Percentiles rank a stretch among this genome's conserved stretches.
Evolutionary conservation across 768 basidiomycete species (phyloP).

Genomic region (Gymnopilus junonius): DNA sequence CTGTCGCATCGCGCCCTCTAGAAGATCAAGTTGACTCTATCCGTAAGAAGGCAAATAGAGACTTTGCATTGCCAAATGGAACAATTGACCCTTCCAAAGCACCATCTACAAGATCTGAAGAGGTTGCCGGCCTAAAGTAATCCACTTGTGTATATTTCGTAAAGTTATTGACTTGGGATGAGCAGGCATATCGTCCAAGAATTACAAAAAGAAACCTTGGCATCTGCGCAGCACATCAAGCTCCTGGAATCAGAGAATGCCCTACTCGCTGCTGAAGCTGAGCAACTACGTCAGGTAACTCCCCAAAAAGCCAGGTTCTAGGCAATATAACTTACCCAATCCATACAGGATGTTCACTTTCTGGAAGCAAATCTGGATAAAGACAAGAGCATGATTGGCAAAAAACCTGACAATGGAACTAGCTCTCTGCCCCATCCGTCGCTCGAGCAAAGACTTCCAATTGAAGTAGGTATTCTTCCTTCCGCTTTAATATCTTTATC

Average conservation of each 20-base stretch:
- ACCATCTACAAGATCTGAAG: slow-evolving; percentile 61
- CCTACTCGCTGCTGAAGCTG: slow-evolving; percentile 64
- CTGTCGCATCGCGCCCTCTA: slow-evolving; percentile 32
- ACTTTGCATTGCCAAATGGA: slow-evolving; percentile 51
- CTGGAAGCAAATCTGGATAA: slow-evolving; percentile 77
- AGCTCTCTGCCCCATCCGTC: slow-evolving; percentile 25
- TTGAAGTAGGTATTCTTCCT: slow-evolving; percentile 48
- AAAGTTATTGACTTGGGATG: neutral
- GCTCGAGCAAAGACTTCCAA: slow-evolving; percentile 52
- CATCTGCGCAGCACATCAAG: slow-evolving; percentile 64
- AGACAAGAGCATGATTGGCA: slow-evolving; percentile 37
- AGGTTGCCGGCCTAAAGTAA: slow-evolving; percentile 85
- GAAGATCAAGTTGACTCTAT: slow-evolving; percentile 55
- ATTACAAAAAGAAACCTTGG: slow-evolving; percentile 79
- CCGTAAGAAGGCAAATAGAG: slow-evolving; percentile 65
- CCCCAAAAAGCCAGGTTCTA: no score
- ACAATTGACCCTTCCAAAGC: slow-evolving; percentile 25
- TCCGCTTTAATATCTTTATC: neutral
- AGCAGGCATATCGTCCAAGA: slow-evolving; percentile 85
- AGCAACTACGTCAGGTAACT: slow-evolving; percentile 74
- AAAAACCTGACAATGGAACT: neutral
- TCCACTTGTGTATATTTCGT: slow-evolving; percentile 8
- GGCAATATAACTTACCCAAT: slow-evolving; percentile 5
- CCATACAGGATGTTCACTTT: slow-evolving; percentile 66
- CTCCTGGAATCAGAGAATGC: slow-evolving; percentile 80